Percentiles rank a stretch among this genome's conserved stretches.
These are phyloP conservation scores for Zopfia rhizophila DNA, from an alignment of 2,329 filamentous ascomycete genomes.

Conservation along the genomic window DNA sequence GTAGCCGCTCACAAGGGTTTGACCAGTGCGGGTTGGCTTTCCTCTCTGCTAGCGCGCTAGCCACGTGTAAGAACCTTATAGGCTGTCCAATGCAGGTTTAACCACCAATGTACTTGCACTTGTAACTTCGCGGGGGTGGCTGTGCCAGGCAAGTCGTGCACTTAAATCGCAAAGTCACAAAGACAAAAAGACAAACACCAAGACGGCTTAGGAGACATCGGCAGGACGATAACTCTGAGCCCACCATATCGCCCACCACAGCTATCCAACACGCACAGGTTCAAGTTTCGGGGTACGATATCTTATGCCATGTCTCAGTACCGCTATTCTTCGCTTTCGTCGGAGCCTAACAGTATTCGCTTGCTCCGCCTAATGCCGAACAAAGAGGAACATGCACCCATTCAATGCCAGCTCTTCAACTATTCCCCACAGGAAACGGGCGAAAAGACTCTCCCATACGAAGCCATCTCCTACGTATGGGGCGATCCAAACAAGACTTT, in stretches of 20 bases:
- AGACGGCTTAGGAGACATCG: no score
- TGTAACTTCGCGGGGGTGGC: no score
- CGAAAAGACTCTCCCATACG: slow-evolving; percentile 3
- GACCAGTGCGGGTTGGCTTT: no score
- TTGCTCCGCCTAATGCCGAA: slow-evolving; percentile 21
- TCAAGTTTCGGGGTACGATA: slow-evolving; percentile 8
- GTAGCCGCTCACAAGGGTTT: no score
- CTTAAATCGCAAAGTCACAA: no score
- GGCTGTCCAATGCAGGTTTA: no score
- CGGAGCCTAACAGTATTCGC: slow-evolving; percentile 23
- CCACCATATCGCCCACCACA: slow-evolving; percentile 1
- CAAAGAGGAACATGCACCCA: slow-evolving; percentile 12
- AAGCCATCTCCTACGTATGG: slow-evolving; percentile 22
- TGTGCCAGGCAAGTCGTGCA: no score
- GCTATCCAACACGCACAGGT: slow-evolving; percentile 3
- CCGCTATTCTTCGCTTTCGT: slow-evolving; percentile 1
- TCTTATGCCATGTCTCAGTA: background rate
- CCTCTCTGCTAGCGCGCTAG: no score
- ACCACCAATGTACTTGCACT: no score
- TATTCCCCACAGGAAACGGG: background rate
- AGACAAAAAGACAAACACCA: no score
- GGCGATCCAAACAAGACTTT: slow-evolving; percentile 4
- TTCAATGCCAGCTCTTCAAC: slow-evolving; percentile 15
- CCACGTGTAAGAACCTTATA: no score
- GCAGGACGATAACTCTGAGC: no score